phyloP scores from a whole-genome alignment of 305 asterid species.

The Plantago lanceolata region DNA sequence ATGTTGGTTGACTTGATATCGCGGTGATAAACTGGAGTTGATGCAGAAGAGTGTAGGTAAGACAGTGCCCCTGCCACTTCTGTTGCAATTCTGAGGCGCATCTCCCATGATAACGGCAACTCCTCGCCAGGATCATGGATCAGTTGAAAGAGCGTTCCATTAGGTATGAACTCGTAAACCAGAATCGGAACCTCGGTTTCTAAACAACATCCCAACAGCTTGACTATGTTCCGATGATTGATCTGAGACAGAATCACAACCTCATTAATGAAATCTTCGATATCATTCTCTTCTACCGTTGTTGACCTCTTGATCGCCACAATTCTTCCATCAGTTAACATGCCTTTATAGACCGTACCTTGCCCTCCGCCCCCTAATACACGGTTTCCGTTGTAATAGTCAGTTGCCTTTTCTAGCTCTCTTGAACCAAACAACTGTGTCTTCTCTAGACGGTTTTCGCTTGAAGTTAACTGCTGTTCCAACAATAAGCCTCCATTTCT shows the following conservation, averaged over 20 bases:
- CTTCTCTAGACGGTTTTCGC: slow-evolving; percentile 21
- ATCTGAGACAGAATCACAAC: slow-evolving; percentile 33
- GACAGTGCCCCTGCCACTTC: slow-evolving; percentile 34
- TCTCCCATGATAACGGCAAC: slow-evolving; percentile 29
- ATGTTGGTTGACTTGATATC: slow-evolving; percentile 38
- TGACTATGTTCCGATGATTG: slow-evolving; percentile 35
- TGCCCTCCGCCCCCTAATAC: slow-evolving; percentile 43
- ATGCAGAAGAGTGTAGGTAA: slow-evolving; percentile 35
- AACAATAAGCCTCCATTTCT: slow-evolving; percentile 39
- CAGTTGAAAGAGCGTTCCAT: slow-evolving; percentile 36
- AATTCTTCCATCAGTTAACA: slow-evolving; percentile 32
- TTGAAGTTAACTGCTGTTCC: slow-evolving; percentile 29
- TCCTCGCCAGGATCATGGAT: slow-evolving; percentile 30
- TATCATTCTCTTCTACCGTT: slow-evolving; percentile 26
- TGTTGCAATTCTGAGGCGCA: slow-evolving; percentile 23
- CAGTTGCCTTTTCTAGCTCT: slow-evolving; percentile 35
- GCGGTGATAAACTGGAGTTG: slow-evolving; percentile 32
- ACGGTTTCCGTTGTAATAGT: slow-evolving; percentile 30
- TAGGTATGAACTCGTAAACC: slow-evolving; percentile 32
- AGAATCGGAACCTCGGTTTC: slow-evolving; percentile 36
- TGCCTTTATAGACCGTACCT: slow-evolving; percentile 36
- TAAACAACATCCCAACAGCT: slow-evolving; percentile 33
- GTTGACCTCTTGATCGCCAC: slow-evolving; percentile 40
- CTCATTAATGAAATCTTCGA: slow-evolving; percentile 35
- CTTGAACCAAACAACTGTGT: slow-evolving; percentile 28